These are phyloP conservation scores for Sporothrix humicola DNA, from an alignment of 2,329 filamentous ascomycete genomes.

Conservation along the genomic window DNA sequence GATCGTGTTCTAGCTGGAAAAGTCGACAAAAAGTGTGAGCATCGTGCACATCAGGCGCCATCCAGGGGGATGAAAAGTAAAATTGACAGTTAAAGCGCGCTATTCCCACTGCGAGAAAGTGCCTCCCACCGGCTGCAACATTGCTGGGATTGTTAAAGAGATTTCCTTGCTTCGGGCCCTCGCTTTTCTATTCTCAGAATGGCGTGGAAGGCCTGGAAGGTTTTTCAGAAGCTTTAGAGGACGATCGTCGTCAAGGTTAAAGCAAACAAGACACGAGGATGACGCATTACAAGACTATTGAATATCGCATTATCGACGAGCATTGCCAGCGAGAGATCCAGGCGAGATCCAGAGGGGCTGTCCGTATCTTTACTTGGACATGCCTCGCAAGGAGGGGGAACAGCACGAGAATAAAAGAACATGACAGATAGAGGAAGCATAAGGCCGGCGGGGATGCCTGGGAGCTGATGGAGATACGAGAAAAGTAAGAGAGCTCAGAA, in stretches of 20 bases:
- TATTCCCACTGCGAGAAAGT: not conserved
- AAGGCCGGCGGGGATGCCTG: not conserved
- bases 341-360: not conserved
- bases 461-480: not conserved
- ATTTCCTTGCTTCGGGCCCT: too few species aligned
- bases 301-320: not conserved
- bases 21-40: not conserved
- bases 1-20: not conserved
- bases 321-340: not conserved
- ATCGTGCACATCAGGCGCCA: not conserved
- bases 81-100: constrained; percentile 20
- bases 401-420: not conserved
- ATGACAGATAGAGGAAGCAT: too few species aligned
- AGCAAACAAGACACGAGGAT: not conserved
- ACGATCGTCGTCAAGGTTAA: not conserved
- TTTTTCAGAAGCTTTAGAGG: not conserved
- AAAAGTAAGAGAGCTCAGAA: too few species aligned
- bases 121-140: not conserved
- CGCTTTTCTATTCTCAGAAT: not conserved
- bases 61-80: constrained; percentile 23
- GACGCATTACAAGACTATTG: not conserved
- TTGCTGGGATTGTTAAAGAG: not conserved
- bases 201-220: not conserved
- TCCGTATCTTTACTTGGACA: too few species aligned
- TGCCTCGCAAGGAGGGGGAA: not conserved